phyloP scores from a whole-genome alignment of 345 rosid species.

The Noccaea bulbosa region DNA sequence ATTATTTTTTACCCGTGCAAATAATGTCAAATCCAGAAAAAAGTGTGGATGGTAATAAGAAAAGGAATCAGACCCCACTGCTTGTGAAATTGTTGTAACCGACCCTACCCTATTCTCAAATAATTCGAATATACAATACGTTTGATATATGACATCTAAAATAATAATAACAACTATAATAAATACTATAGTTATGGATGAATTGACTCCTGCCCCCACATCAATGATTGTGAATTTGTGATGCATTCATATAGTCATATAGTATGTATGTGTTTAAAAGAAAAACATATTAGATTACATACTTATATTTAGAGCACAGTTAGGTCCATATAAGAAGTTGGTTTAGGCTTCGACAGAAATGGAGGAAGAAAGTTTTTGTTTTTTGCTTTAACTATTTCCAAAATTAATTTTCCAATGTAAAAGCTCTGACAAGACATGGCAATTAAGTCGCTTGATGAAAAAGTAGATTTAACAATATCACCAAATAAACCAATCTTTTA shows the following conservation, averaged over 20 bases:
- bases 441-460: conserved; percentile 8
- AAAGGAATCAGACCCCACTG: conserved; percentile 44
- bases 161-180: conserved; percentile 28
- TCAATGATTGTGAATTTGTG: conserved; percentile 48
- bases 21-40: conserved; percentile 40
- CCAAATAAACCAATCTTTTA: conserved; percentile 1
- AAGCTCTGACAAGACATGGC: conserved; percentile 20
- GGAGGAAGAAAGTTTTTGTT: not conserved
- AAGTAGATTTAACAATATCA: not conserved
- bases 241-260: conserved; percentile 1
- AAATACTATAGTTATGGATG: conserved; percentile 40
- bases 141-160: conserved; percentile 29
- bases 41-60: conserved; percentile 36
- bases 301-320: conserved; percentile 22
- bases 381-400: conserved; percentile 13
- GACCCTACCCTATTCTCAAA: conserved; percentile 57
- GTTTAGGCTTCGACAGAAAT: conserved; percentile 21
- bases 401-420: not conserved
- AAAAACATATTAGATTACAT: conserved; percentile 23
- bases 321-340: conserved; percentile 26
- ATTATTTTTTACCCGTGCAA: conserved; percentile 36
- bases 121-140: conserved; percentile 36
- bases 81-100: conserved; percentile 41
- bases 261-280: conserved; percentile 12
- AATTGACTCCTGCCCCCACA: conserved; percentile 49